These are phyloP conservation scores for Cladobotryum protrusum DNA, from an alignment of 2,329 filamentous ascomycete species.

Conservation along the genomic window DNA sequence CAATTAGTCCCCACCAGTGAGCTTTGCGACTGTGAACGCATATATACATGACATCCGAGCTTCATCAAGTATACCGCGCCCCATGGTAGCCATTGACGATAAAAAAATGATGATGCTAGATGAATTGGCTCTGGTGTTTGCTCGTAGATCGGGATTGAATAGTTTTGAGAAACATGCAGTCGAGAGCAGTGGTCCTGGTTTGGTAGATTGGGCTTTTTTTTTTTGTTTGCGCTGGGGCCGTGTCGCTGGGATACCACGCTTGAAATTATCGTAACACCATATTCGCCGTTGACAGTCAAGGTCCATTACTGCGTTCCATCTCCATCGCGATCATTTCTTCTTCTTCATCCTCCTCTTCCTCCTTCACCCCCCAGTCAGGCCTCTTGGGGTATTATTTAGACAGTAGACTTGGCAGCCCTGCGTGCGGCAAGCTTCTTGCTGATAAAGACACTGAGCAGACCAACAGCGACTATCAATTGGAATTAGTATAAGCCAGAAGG, in stretches of 20 bases:
- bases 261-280: slow-evolving; percentile 12
- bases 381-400: too few relatives aligned
- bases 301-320: slow-evolving; percentile 13
- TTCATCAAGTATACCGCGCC: slow-evolving; percentile 3
- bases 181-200: too few relatives aligned
- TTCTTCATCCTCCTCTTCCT: too few relatives aligned
- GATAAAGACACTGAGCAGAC: slow-evolving; percentile 25
- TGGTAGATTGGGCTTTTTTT: background rate
- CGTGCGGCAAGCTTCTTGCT: slow-evolving; percentile 27
- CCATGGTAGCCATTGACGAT: slow-evolving; percentile 9
- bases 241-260: slow-evolving; percentile 9
- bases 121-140: slow-evolving; percentile 5
- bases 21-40: background rate
- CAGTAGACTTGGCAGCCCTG: slow-evolving; percentile 26
- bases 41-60: slow-evolving; percentile 8
- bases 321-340: slow-evolving; percentile 1
- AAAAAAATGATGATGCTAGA: background rate
- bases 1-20: slow-evolving; percentile 7
- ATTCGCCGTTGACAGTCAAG: slow-evolving; percentile 12
- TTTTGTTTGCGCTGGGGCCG: slow-evolving; percentile 5
- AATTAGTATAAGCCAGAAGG: slow-evolving; percentile 14
- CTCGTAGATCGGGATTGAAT: slow-evolving; percentile 3
- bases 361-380: too few relatives aligned
- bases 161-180: background rate
- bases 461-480: slow-evolving; percentile 24